Percentiles rank a stretch among this genome's conserved stretches.
Conservation (phyloP, 345 rosid species). For the Melaleuca alternifolia region DNA sequence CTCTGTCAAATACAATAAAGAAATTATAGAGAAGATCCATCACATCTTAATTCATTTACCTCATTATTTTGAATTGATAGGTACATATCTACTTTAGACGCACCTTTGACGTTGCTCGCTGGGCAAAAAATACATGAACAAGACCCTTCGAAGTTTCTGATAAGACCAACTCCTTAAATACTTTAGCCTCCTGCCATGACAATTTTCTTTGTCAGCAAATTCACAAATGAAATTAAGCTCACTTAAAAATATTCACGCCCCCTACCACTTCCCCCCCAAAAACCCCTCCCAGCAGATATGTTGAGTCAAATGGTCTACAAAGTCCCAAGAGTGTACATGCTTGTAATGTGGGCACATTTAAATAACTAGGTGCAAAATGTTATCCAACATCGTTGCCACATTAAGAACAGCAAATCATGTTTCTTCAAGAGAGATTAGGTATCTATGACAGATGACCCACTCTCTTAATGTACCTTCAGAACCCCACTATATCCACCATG, state of each 20-base stretch:
- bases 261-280: not conserved
- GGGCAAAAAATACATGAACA: slow-evolving; percentile 84
- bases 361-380: not conserved
- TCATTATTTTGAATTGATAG: not conserved
- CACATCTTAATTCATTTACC: not conserved
- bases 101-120: slow-evolving; percentile 84
- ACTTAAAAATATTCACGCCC: not conserved
- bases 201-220: slow-evolving; percentile 1
- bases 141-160: slow-evolving; percentile 75
- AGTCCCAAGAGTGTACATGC: not conserved
- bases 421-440: not conserved
- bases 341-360: not conserved
- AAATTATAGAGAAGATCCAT: not conserved
- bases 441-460: not conserved
- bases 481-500: slow-evolving; percentile 94
- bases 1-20: not conserved
- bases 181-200: slow-evolving; percentile 69
- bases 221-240: not conserved
- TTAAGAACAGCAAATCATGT: not conserved
- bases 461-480: slow-evolving; percentile 42
- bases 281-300: not conserved
- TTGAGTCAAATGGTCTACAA: not conserved
- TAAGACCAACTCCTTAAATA: slow-evolving; percentile 57
- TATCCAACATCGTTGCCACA: not conserved
- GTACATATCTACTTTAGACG: not conserved